These are phyloP conservation scores for Ganoderma lucidum DNA, from an alignment of 1,284 basidiomycete genomes.

Conservation along the genomic window DNA sequence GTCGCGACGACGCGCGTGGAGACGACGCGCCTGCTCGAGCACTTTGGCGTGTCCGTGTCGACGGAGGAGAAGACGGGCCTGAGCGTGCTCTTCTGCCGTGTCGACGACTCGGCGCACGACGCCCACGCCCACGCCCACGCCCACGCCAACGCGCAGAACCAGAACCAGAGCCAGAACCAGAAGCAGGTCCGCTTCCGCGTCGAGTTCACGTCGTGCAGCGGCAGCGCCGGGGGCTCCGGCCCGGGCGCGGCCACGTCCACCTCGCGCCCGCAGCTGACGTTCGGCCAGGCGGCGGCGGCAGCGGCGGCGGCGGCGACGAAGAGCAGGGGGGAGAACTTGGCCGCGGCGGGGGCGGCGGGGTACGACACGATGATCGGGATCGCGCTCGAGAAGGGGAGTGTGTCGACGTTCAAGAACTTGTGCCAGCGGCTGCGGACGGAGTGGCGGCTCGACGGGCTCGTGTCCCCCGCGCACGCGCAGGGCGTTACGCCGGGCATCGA, in stretches of 20 bases:
- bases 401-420: slow-evolving; percentile 81
- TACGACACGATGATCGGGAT: slow-evolving; percentile 54
- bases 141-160: slow-evolving; percentile 45
- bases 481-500: slow-evolving; percentile 35
- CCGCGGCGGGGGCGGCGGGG: slow-evolving; percentile 31
- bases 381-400: slow-evolving; percentile 89
- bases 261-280: slow-evolving; percentile 14
- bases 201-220: slow-evolving; percentile 63
- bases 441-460: slow-evolving; percentile 58
- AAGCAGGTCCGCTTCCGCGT: slow-evolving; percentile 69
- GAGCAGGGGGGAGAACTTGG: slow-evolving; percentile 1
- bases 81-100: slow-evolving; percentile 67
- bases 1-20: slow-evolving; percentile 69
- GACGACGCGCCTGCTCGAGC: slow-evolving; percentile 70
- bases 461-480: slow-evolving; percentile 35
- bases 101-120: slow-evolving; percentile 68
- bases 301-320: not conserved
- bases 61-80: slow-evolving; percentile 56
- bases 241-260: slow-evolving; percentile 9
- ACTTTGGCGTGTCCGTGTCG: slow-evolving; percentile 67
- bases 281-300: slow-evolving; percentile 2
- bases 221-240: slow-evolving; percentile 2
- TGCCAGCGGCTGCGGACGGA: slow-evolving; percentile 75
- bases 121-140: slow-evolving; percentile 47
- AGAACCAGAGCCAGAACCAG: slow-evolving; percentile 48